These are phyloP conservation scores for Mycena galopus DNA, from an alignment of 768 basidiomycete genomes.

Conservation along the genomic window DNA sequence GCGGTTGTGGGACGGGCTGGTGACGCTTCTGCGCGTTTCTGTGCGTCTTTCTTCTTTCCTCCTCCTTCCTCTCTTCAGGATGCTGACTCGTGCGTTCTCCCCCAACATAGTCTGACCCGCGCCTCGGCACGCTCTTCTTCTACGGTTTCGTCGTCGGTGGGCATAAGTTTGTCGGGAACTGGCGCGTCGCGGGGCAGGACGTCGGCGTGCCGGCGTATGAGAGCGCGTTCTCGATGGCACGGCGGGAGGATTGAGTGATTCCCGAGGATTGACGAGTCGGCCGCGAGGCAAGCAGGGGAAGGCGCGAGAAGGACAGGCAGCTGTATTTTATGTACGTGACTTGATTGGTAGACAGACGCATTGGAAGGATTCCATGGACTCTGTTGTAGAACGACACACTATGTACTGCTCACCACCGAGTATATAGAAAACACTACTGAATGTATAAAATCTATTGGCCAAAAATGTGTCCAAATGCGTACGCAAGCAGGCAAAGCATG, in stretches of 20 bases:
- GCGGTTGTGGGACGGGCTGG: constrained; percentile 70
- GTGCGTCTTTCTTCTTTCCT: constrained; percentile 36
- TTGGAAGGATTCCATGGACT: no score
- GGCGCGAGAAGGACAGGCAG: no score
- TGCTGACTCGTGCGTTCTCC: background rate
- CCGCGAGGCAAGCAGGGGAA: no score
- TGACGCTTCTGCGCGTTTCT: constrained; percentile 63
- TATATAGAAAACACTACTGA: no score
- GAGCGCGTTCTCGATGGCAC: constrained; percentile 73
- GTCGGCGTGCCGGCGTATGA: constrained; percentile 67
- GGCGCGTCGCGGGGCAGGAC: constrained; percentile 67
- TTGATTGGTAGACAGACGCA: no score
- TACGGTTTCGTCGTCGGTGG: constrained; percentile 80
- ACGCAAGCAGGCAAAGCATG: no score
- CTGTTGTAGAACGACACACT: no score
- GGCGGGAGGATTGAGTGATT: constrained; percentile 48
- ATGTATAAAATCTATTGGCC: no score
- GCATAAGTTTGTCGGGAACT: constrained; percentile 78
- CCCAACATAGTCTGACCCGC: constrained; percentile 33
- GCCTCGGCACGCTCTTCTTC: constrained; percentile 60
- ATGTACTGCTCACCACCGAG: no score
- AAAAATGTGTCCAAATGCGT: no score
- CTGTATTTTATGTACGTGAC: no score
- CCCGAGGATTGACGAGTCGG: no score
- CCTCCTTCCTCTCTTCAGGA: background rate